Base-by-base conservation (phyloP, 2,329 filamentous ascomycete species). In the Venturiaceae sp. region DNA sequence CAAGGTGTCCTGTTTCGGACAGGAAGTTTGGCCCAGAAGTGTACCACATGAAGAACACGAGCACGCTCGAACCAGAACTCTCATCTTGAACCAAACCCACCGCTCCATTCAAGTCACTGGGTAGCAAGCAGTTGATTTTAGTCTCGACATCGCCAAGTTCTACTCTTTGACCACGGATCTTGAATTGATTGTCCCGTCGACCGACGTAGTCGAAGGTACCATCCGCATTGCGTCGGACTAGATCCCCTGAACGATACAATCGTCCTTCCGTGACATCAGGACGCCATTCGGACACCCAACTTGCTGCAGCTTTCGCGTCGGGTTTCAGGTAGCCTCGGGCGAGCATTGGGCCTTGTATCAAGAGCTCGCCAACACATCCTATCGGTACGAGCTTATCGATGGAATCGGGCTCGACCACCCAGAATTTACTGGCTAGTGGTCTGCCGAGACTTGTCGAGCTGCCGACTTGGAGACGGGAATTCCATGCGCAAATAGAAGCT, bases 281-380 rank as follows among this genome's bases (percentile, higher is more conserved):
- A 2, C 63, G 61, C 32, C 74, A 71, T 14, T 65, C 65, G 1
- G 76, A 62, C 0, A 95, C 72, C 0, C 75, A 80, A 0, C 89
- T 88, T 65, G 96, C 96, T 11, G 83, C 81, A 64, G 92, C 86
- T 0, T 74, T 68, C 0, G 91, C 96, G 34, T 96, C 79, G 16
- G 91, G 83, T 61, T 92, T 90, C 19, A 96, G 77, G 68, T 96
- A 96, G 0, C 92, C 92, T 65, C 90, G 90, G 1, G 91, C 92
- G 3, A 96, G 91, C 1, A 96, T 79, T 63, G 85, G 87, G 0
- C 92, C 92, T 1, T 88, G 90, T 1, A 96, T 83, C 65, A 91
- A 96, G 1, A 96, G 82, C 72, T 96, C 92, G 5, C 92, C 92
- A 3, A 95, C 81, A 1, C 89, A 79, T 0, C 81, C 90, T 9